phyloP scores from a whole-genome alignment of 768 basidiomycete species.

The Neoboletus subvelutipes region DNA sequence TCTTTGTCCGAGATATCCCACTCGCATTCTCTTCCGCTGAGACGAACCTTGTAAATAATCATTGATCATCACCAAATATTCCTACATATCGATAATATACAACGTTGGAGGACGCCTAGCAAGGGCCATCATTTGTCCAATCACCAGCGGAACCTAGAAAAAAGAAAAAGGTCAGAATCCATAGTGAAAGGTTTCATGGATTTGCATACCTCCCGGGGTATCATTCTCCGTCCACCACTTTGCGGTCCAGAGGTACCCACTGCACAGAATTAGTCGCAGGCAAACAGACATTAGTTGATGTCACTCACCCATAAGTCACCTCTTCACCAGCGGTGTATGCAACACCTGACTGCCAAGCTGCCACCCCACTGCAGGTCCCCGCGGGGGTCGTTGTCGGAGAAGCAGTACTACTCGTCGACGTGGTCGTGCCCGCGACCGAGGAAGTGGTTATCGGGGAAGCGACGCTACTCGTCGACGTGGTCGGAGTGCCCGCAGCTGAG shows the following conservation, averaged over 20 bases:
- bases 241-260: slow-evolving; percentile 44
- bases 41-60: not conserved
- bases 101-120: slow-evolving; percentile 25
- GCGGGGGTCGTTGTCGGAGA: slow-evolving; percentile 23
- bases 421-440: slow-evolving; percentile 8
- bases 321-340: slow-evolving; percentile 53
- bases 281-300: not conserved
- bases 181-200: not conserved
- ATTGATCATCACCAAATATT: not conserved
- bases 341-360: slow-evolving; percentile 46
- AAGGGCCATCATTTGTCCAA: slow-evolving; percentile 59
- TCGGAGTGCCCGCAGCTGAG: slow-evolving; percentile 12
- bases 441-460: slow-evolving; percentile 18
- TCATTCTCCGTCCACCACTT: slow-evolving; percentile 65
- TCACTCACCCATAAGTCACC: slow-evolving; percentile 50
- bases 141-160: slow-evolving; percentile 46
- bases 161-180: not conserved
- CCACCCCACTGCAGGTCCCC: slow-evolving; percentile 47
- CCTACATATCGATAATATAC: not conserved
- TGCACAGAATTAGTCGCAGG: slow-evolving; percentile 5
- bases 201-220: slow-evolving; percentile 41
- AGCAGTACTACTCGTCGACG: slow-evolving; percentile 12
- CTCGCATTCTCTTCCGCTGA: not conserved
- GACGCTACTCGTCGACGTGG: slow-evolving; percentile 8
- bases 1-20: not conserved